phyloP scores from a whole-genome alignment of 169 alveolate species.

The Eimeria maxima region DNA sequence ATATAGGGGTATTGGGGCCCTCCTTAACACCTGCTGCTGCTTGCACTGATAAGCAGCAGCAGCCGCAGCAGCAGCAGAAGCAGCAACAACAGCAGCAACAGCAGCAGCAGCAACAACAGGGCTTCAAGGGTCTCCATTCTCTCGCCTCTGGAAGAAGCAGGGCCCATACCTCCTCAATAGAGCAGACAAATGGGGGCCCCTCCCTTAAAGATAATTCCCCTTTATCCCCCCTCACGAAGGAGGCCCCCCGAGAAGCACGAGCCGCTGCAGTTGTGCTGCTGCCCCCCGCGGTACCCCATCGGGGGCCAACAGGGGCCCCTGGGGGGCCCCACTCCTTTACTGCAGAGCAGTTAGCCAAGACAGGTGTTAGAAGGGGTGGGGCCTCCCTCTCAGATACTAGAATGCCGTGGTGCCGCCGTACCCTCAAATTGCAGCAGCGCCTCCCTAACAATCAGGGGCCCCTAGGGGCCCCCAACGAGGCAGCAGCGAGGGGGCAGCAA shows the following conservation, averaged over 20 bases:
- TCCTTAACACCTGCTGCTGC: not conserved
- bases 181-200: not conserved
- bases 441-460: not conserved
- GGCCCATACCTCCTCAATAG: not conserved
- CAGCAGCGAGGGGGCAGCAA: not conserved
- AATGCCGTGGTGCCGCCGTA: not conserved
- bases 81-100: not conserved
- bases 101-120: not conserved
- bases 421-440: not conserved
- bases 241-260: not conserved
- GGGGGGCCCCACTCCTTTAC: not conserved
- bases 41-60: not conserved
- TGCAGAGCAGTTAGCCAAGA: not conserved
- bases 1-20: not conserved
- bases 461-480: not conserved
- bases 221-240: not conserved
- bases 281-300: not conserved
- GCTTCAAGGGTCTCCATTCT: slow-evolving; percentile 9
- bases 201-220: not conserved
- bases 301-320: no score
- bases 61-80: no score
- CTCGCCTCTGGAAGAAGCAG: slow-evolving; percentile 2
- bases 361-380: not conserved
- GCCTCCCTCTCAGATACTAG: not conserved
- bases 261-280: slow-evolving; percentile 16